Evolutionary conservation across 2,329 filamentous ascomycete genomes (phyloP).

Genomic region (Catunica adiposa): DNA sequence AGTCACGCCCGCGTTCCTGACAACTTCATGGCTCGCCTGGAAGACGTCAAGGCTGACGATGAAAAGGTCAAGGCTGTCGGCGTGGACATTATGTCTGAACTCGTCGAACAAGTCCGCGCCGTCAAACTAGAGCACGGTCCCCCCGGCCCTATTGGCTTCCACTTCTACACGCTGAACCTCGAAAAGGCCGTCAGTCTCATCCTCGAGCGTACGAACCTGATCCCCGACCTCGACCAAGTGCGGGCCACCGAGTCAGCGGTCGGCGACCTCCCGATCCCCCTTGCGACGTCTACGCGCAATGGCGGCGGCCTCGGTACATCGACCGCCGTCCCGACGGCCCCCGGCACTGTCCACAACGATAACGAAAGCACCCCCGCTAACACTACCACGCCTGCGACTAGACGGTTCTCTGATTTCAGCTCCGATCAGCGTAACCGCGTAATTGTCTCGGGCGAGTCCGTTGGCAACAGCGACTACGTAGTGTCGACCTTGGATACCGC

Average conservation of each 20-base stretch:
- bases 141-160: slow-evolving; percentile 53
- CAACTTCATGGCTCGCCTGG: slow-evolving; percentile 50
- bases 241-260: slow-evolving; percentile 25
- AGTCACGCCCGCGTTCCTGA: slow-evolving; percentile 74
- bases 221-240: slow-evolving; percentile 35
- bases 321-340: slow-evolving; percentile 25
- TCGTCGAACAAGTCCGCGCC: slow-evolving; percentile 61
- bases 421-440: slow-evolving; percentile 78
- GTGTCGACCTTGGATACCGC: slow-evolving; percentile 62
- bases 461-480: slow-evolving; percentile 49
- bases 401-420: slow-evolving; percentile 62
- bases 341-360: slow-evolving; percentile 20
- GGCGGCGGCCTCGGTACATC: too few relatives aligned
- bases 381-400: slow-evolving; percentile 24
- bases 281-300: neutral
- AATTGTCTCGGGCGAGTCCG: slow-evolving; percentile 52
- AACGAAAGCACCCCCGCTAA: slow-evolving; percentile 18
- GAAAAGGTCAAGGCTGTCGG: slow-evolving; percentile 66
- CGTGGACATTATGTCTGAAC: slow-evolving; percentile 67
- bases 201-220: slow-evolving; percentile 68
- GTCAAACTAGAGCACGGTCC: slow-evolving; percentile 2
- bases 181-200: slow-evolving; percentile 95
- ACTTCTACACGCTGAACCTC: slow-evolving; percentile 93
- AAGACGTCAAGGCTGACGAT: slow-evolving; percentile 60
- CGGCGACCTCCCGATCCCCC: slow-evolving; percentile 15